phyloP scores from a whole-genome alignment of 306 rosid species.

The Quercus gilva region DNA sequence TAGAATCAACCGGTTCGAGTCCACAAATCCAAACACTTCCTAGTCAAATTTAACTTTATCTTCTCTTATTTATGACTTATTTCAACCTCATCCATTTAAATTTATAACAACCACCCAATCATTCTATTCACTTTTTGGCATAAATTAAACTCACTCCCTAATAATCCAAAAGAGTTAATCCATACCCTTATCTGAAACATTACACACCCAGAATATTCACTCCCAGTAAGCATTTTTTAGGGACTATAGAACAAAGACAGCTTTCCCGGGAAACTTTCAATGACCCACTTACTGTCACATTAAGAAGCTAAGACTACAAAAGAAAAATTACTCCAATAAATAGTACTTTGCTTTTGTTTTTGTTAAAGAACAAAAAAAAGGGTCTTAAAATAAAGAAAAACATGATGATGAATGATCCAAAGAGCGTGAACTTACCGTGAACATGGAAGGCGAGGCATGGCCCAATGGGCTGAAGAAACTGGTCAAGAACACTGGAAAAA shows the following conservation, averaged over 20 bases:
- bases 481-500: conserved; percentile 59
- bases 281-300: conserved; percentile 13
- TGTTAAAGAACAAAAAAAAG: too few relatives aligned
- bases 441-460: conserved; percentile 56
- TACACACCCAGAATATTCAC: background rate
- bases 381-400: background rate
- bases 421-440: conserved; percentile 43
- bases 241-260: background rate
- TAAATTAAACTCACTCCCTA: background rate
- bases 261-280: background rate
- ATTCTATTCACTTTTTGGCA: background rate
- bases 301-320: background rate
- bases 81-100: background rate
- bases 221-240: background rate
- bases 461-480: conserved; percentile 60
- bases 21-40: background rate
- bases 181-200: background rate
- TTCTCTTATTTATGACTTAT: background rate
- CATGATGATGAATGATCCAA: background rate
- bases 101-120: background rate
- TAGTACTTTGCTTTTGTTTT: too few relatives aligned
- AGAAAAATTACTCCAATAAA: background rate
- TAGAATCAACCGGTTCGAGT: background rate
- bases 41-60: background rate
- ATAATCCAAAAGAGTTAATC: background rate